Evolutionary conservation across 768 basidiomycete species (phyloP).

Genomic region (Tephrocybe sp.): DNA sequence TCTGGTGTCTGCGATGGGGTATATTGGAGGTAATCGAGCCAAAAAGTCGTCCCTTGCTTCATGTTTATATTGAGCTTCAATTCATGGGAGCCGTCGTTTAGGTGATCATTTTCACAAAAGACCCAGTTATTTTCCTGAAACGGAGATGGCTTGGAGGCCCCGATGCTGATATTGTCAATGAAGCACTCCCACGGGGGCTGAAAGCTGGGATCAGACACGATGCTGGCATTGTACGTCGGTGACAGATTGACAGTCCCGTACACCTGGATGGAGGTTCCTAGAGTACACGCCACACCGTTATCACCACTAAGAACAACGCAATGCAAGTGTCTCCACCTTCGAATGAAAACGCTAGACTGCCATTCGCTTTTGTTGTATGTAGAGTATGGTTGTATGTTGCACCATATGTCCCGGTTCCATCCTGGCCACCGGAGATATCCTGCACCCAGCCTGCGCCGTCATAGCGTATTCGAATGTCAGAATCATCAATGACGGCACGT

Average conservation of each 20-base stretch:
- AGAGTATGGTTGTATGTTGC: constrained; percentile 28
- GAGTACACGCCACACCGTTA: not conserved
- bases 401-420: constrained; percentile 28
- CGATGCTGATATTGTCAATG: constrained; percentile 20
- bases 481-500: constrained; percentile 30
- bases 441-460: constrained; percentile 25
- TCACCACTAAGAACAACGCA: not conserved
- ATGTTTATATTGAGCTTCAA: constrained; percentile 17
- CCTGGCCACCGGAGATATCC: constrained; percentile 20
- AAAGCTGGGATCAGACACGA: not conserved
- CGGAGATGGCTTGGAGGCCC: not conserved
- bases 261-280: constrained; percentile 15
- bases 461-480: constrained; percentile 27
- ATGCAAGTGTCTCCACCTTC: constrained; percentile 22
- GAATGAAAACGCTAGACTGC: constrained; percentile 28
- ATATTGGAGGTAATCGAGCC: constrained; percentile 8
- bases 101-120: constrained; percentile 16
- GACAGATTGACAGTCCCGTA: constrained; percentile 18
- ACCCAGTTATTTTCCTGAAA: constrained; percentile 16
- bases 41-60: constrained; percentile 1
- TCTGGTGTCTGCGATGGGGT: not conserved
- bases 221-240: constrained; percentile 1
- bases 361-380: constrained; percentile 26
- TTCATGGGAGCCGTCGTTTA: constrained; percentile 21
- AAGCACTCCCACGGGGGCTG: constrained; percentile 23